Evolutionary conservation across 768 basidiomycete species (phyloP).

Genomic region (Plicaturopsis crispa): DNA sequence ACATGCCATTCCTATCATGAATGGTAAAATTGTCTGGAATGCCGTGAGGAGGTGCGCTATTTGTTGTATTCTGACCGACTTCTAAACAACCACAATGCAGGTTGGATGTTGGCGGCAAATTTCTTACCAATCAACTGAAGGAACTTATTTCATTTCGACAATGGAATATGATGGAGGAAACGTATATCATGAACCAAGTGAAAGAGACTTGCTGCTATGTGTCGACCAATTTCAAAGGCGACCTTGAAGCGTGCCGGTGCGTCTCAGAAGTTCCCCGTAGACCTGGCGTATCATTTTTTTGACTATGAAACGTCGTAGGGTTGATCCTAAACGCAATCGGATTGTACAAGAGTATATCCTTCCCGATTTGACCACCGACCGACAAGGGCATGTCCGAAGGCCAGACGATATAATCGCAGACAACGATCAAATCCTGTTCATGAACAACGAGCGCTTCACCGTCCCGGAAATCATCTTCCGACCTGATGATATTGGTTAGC

Average conservation of each 20-base stretch:
- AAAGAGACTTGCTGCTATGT: slow-evolving; percentile 91
- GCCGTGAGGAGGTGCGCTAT: slow-evolving; percentile 69
- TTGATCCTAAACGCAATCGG: slow-evolving; percentile 46
- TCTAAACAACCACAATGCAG: slow-evolving; percentile 31
- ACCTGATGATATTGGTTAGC: slow-evolving; percentile 82
- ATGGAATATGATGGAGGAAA: slow-evolving; percentile 99
- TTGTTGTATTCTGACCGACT: slow-evolving; percentile 8
- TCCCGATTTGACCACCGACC: slow-evolving; percentile 74
- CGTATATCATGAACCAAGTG: slow-evolving; percentile 86
- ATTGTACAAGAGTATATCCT: slow-evolving; percentile 87
- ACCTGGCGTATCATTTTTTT: no score
- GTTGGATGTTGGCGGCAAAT: slow-evolving; percentile 92
- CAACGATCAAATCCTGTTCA: slow-evolving; percentile 64
- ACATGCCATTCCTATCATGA: slow-evolving; percentile 79
- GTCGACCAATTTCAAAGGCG: slow-evolving; percentile 58
- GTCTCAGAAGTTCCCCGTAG: no score
- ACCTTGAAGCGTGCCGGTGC: slow-evolving; percentile 76
- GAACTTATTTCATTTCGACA: slow-evolving; percentile 91
- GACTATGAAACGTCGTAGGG: slow-evolving; percentile 25
- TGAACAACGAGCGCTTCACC: slow-evolving; percentile 88
- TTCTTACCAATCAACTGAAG: slow-evolving; percentile 92
- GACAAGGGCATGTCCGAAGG: slow-evolving; percentile 47
- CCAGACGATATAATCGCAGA: slow-evolving; percentile 46
- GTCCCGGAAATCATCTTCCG: slow-evolving; percentile 92
- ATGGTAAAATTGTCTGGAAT: slow-evolving; percentile 66